phyloP scores from a whole-genome alignment of 345 rosid genomes.

The Dipteronia sinensis region DNA sequence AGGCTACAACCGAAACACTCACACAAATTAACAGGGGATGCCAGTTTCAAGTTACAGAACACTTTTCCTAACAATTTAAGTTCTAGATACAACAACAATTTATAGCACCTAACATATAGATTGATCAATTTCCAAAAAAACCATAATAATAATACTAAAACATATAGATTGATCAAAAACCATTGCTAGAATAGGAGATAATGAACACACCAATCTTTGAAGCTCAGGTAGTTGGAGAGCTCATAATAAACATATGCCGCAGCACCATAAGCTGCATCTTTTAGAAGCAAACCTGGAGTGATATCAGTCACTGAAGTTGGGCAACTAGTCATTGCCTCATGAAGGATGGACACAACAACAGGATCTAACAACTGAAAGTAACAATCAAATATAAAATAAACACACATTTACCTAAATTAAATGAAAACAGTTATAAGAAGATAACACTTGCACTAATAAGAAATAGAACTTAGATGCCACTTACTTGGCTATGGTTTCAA shows the following conservation, averaged over 20 bases:
- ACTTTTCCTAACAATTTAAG: not conserved
- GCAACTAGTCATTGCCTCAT: slow-evolving; percentile 91
- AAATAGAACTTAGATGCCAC: slow-evolving; percentile 36
- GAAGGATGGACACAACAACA: slow-evolving; percentile 88
- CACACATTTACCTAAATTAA: slow-evolving; percentile 20
- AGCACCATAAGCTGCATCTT: slow-evolving; percentile 97
- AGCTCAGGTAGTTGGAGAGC: slow-evolving; percentile 91
- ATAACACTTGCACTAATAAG: slow-evolving; percentile 17
- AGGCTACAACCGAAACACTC: not conserved
- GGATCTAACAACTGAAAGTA: slow-evolving; percentile 81
- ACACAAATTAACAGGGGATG: not conserved
- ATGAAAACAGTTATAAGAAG: not conserved
- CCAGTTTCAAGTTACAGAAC: not conserved
- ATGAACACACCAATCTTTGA: slow-evolving; percentile 78
- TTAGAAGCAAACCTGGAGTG: slow-evolving; percentile 84
- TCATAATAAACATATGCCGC: slow-evolving; percentile 98
- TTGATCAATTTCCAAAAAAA: not conserved
- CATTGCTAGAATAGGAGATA: slow-evolving; percentile 20
- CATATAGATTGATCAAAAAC: slow-evolving; percentile 12
- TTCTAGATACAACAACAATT: not conserved
- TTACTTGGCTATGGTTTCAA: slow-evolving; percentile 95
- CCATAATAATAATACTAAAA: too few relatives aligned
- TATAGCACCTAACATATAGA: slow-evolving; percentile 1
- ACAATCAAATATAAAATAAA: slow-evolving; percentile 25
- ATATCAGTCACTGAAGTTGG: slow-evolving; percentile 79